Conservation (phyloP, 371 early-diverging fungal genomes). For the Coemansia linderi region DNA sequence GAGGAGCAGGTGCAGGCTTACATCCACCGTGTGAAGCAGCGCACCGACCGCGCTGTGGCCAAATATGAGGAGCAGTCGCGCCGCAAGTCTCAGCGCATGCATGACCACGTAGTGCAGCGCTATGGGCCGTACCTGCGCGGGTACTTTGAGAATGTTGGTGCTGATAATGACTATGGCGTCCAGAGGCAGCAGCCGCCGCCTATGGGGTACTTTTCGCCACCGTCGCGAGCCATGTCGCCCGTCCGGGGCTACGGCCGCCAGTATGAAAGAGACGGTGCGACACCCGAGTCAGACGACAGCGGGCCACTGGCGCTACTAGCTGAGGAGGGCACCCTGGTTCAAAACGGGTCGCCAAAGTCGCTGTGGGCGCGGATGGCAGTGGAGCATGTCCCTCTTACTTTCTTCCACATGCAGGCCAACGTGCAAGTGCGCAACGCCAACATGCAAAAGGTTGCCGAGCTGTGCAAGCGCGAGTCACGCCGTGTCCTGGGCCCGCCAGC, state of each 20-base stretch:
- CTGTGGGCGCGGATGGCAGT: constrained; percentile 35
- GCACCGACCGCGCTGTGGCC: constrained; percentile 47
- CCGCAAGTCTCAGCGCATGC: constrained; percentile 51
- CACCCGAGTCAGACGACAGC: constrained; percentile 30
- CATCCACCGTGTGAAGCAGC: constrained; percentile 48
- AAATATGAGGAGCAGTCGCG: constrained; percentile 40
- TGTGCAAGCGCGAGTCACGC: constrained; percentile 56
- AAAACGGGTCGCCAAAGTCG: constrained; percentile 4
- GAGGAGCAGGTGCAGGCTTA: constrained; percentile 49
- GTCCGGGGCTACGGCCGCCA: background rate
- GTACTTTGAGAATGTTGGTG: constrained; percentile 32
- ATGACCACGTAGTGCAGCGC: constrained; percentile 44
- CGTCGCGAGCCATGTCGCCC: constrained; percentile 28
- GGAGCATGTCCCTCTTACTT: constrained; percentile 52
- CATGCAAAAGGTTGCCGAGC: constrained; percentile 44
- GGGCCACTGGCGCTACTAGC: constrained; percentile 26
- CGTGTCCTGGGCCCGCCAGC: constrained; percentile 41
- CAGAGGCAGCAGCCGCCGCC: constrained; percentile 27
- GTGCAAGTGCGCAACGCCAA: constrained; percentile 45
- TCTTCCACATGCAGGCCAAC: constrained; percentile 46
- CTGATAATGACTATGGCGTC: constrained; percentile 13
- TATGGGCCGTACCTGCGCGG: constrained; percentile 43
- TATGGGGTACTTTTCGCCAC: constrained; percentile 49
- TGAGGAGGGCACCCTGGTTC: constrained; percentile 16
- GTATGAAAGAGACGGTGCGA: constrained; percentile 2